These are phyloP conservation scores for Phytophthora sp. DNA, from an alignment of 352 stramenopile species.

Conservation along the genomic window DNA sequence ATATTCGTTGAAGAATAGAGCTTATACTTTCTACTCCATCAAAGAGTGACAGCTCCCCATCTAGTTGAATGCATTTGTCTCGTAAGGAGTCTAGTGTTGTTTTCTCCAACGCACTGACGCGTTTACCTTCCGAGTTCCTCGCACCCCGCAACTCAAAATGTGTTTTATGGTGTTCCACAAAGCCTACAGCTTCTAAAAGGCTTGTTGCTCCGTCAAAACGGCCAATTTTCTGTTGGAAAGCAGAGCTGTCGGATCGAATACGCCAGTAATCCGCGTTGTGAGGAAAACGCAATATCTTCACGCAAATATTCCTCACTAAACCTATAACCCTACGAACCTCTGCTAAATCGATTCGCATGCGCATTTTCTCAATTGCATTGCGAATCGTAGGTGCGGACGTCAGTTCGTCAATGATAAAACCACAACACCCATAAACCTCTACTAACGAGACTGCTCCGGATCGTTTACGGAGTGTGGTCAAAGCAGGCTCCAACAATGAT, in stretches of 20 bases:
- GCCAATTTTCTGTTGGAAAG: slow-evolving; percentile 69
- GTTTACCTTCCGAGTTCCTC: slow-evolving; percentile 46
- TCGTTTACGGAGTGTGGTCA: slow-evolving; percentile 51
- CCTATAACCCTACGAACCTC: slow-evolving; percentile 63
- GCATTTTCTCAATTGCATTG: slow-evolving; percentile 64
- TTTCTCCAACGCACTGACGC: slow-evolving; percentile 50
- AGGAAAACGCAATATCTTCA: slow-evolving; percentile 74
- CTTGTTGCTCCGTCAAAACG: slow-evolving; percentile 64
- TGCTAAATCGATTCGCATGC: slow-evolving; percentile 49
- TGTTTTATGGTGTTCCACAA: slow-evolving; percentile 57
- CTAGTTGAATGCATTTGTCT: slow-evolving; percentile 59
- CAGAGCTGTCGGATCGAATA: slow-evolving; percentile 54
- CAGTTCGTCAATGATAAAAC: slow-evolving; percentile 75
- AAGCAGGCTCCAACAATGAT: slow-evolving; percentile 40
- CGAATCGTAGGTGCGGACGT: slow-evolving; percentile 53
- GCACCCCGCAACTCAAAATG: slow-evolving; percentile 64
- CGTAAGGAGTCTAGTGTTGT: slow-evolving; percentile 43
- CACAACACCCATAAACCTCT: slow-evolving; percentile 63
- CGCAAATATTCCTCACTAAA: slow-evolving; percentile 56
- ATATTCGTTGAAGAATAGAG: slow-evolving; percentile 58
- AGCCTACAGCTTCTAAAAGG: slow-evolving; percentile 62
- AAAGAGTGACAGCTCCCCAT: slow-evolving; percentile 59
- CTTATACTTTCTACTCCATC: slow-evolving; percentile 71
- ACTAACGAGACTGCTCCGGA: slow-evolving; percentile 58
- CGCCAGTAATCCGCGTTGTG: slow-evolving; percentile 81